phyloP scores from a whole-genome alignment of 2,329 filamentous ascomycete genomes.

The Fusarium domesticum region DNA sequence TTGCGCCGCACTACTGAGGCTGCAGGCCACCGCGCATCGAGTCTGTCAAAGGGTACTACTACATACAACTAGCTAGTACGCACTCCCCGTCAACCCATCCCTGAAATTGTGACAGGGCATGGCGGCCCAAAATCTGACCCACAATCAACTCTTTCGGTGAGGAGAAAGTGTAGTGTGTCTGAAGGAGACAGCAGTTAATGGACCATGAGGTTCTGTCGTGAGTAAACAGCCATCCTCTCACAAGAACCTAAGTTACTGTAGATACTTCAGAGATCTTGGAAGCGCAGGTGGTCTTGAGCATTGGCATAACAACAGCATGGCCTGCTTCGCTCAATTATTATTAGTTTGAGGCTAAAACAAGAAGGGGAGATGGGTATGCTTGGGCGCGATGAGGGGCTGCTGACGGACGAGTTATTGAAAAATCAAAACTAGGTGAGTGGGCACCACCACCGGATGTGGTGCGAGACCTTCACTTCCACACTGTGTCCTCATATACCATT shows the following conservation, averaged over 20 bases:
- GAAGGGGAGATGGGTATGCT: neutral
- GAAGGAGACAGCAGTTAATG: too few species aligned
- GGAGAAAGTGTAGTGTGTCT: too few species aligned
- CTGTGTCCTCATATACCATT: too few species aligned
- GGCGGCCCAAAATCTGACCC: neutral
- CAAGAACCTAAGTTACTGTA: too few species aligned
- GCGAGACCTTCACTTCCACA: too few species aligned
- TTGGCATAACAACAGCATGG: too few species aligned
- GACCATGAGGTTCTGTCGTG: too few species aligned
- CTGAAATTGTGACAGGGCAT: neutral
- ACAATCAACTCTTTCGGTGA: too few species aligned
- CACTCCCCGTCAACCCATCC: neutral
- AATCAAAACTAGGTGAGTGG: neutral
- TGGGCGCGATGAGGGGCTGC: neutral
- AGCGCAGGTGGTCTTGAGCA: too few species aligned
- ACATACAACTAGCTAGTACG: neutral
- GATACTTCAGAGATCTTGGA: too few species aligned
- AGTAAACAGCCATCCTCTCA: too few species aligned
- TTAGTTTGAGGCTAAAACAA: neutral
- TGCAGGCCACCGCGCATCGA: conserved; percentile 31
- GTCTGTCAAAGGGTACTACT: conserved; percentile 12
- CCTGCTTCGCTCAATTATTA: neutral
- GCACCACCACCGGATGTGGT: too few species aligned
- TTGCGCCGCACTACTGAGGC: conserved; percentile 27
- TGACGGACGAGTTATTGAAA: neutral